A percentile compares a stretch with the other conserved stretches of the same genome.
Conservation (phyloP, 306 rosid species). For the Inga leiocalycina region DNA sequence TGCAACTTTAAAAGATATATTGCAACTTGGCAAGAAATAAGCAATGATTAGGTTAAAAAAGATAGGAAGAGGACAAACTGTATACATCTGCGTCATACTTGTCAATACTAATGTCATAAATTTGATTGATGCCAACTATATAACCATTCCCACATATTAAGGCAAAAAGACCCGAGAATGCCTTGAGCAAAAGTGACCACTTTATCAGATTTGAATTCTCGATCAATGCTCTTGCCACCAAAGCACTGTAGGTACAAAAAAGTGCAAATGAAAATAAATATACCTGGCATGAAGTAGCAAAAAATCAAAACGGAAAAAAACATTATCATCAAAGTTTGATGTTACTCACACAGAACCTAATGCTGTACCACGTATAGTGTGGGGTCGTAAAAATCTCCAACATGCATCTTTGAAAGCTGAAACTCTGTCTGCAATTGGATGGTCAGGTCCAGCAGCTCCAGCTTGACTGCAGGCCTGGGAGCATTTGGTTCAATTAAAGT, state of each 20-base stretch:
- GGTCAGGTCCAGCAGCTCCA: conserved; percentile 79
- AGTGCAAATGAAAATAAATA: conserved; percentile 27
- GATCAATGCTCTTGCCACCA: conserved; percentile 89
- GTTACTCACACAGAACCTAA: conserved; percentile 83
- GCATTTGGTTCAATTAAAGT: conserved; percentile 43
- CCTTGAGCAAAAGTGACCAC: conserved; percentile 91
- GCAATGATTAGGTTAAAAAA: background rate
- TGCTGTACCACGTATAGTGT: conserved; percentile 89
- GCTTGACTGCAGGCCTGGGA: conserved; percentile 81
- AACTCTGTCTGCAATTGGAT: conserved; percentile 58
- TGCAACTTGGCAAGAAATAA: conserved; percentile 3
- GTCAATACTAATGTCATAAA: conserved; percentile 89
- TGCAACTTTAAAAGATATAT: conserved; percentile 9
- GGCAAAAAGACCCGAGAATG: conserved; percentile 87
- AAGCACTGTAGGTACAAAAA: conserved; percentile 63
- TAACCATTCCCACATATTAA: conserved; percentile 93
- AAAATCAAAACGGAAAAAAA: background rate
- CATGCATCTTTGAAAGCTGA: conserved; percentile 84
- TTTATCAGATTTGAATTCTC: conserved; percentile 89
- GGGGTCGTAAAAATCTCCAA: conserved; percentile 98
- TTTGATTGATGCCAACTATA: conserved; percentile 98
- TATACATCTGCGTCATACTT: conserved; percentile 60
- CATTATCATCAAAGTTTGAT: background rate
- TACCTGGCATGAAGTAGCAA: background rate
- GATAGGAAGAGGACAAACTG: background rate